Conservation (phyloP, 495 filamentous ascomycete genomes). For the Tricharina praecox region DNA sequence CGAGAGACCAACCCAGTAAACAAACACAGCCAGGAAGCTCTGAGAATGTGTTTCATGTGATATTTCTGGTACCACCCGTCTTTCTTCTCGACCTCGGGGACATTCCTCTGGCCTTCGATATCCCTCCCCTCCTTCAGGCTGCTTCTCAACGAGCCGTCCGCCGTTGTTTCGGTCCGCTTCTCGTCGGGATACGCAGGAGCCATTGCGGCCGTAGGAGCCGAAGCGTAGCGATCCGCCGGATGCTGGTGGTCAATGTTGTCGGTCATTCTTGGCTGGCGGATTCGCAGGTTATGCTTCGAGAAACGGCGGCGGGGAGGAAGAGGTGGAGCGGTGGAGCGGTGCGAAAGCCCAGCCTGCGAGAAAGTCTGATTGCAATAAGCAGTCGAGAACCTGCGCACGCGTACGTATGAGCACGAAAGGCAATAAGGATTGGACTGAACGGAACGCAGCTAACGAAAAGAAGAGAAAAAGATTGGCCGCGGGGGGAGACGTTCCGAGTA, state of each 20-base stretch:
- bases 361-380: neutral
- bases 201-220: neutral
- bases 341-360: neutral
- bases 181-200: neutral
- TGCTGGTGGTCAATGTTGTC: neutral
- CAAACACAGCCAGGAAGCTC: slow-evolving; percentile 13
- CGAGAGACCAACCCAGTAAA: slow-evolving; percentile 19
- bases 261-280: neutral
- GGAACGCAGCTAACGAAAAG: neutral
- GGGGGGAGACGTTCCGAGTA: neutral
- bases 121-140: slow-evolving; percentile 1
- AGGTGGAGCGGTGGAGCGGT: neutral
- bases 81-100: neutral
- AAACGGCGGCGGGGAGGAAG: neutral
- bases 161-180: neutral
- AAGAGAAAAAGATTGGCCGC: no score
- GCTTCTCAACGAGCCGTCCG: neutral
- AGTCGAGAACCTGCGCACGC: neutral
- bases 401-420: no score
- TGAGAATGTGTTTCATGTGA: slow-evolving; percentile 10
- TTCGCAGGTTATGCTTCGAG: neutral
- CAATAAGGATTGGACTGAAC: no score
- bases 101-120: neutral
- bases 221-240: neutral
- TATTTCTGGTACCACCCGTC: slow-evolving; percentile 1